Evolutionary conservation across 2,329 filamentous ascomycete species (phyloP), one percentile per base, ranked within the genome.

Genomic region (Nemania sp.): DNA sequence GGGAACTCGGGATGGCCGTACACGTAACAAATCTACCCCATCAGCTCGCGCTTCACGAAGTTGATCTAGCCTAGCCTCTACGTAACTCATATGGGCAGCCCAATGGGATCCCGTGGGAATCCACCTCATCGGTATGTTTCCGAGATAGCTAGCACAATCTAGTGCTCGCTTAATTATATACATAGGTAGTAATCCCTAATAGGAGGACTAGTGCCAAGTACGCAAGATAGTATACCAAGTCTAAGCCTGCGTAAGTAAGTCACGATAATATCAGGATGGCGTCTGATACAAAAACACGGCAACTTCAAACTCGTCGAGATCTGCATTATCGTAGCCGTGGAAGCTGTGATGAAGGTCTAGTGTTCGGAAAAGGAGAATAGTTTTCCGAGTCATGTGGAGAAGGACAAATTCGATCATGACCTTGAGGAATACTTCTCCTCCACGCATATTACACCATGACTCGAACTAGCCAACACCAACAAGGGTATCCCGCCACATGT

Each of bases 401-500:
- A 47, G 5, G 39, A 43, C 17, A n/a, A 40, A 12, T 48, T 48
- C 25, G 17, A 51, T 48, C 12, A 4, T 51, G 15, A 20, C 18
- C 17, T 54, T 45, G 35, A 39, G 25, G 42, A 55, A 5, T 46
- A 15, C 17, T 25, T 25, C 25, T 3, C 11, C 35, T n/a, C 25
- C 20, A n/a, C 49, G 43, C 25, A 37, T 15, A n/a, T n/a, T n/a
- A 20, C 25, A 18, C 20, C 50, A 65, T 65, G 63, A 65, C 63
- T 65, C 63, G 57, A 52, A 39, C 45, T 53, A 46, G 48, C 49
- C 54, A 55, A 40, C 54, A 35, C 29, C 51, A 58, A 34, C 51
- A 57, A 35, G 58, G 58, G 53, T 63, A 61, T 55, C 12, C 54
- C 50, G 58, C 54, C 51, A 35, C n/a, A n/a, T 57, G 32, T 29